phyloP scores from a whole-genome alignment of 108 stramenopile genomes.

The Skeletonema menzelii region DNA sequence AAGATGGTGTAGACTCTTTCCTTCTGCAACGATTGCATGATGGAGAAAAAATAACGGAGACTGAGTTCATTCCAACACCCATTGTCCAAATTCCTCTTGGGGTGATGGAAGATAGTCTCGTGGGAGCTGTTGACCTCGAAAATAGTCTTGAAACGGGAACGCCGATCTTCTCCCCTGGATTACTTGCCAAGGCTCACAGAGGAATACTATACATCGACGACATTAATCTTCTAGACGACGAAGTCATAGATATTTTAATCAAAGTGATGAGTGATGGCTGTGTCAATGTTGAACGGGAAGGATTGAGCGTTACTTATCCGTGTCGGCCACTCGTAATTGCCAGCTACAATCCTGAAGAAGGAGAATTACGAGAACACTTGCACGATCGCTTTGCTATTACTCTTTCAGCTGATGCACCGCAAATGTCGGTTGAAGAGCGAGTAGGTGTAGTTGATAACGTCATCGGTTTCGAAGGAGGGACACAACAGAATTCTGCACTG shows the following conservation, averaged over 20 bases:
- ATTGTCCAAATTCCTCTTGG: constrained; percentile 74
- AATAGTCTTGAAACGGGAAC: constrained; percentile 54
- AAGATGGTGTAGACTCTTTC: constrained; percentile 51
- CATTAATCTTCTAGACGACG: constrained; percentile 72
- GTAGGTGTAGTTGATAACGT: constrained; percentile 55
- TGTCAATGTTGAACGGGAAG: constrained; percentile 65
- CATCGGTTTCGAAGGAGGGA: constrained; percentile 42
- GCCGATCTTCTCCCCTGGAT: constrained; percentile 65
- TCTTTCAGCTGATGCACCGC: constrained; percentile 56
- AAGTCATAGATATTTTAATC: constrained; percentile 61
- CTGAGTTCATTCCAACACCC: constrained; percentile 59
- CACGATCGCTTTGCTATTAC: constrained; percentile 70
- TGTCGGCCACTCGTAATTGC: constrained; percentile 69
- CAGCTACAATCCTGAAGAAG: constrained; percentile 81
- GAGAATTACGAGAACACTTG: constrained; percentile 69
- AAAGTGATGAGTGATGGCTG: constrained; percentile 60
- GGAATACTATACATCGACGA: constrained; percentile 74
- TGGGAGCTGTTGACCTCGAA: constrained; percentile 72
- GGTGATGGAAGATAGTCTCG: constrained; percentile 71
- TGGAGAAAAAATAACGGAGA: constrained; percentile 45
- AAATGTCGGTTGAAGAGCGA: constrained; percentile 52
- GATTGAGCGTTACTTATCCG: constrained; percentile 64
- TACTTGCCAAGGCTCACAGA: constrained; percentile 69
- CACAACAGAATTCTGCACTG: constrained; percentile 9
- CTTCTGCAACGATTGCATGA: constrained; percentile 35